Percentiles rank a stretch among this genome's conserved stretches.
These are phyloP conservation scores for Coniella lustricola DNA, from an alignment of 2,329 filamentous ascomycete species.

Conservation along the genomic window DNA sequence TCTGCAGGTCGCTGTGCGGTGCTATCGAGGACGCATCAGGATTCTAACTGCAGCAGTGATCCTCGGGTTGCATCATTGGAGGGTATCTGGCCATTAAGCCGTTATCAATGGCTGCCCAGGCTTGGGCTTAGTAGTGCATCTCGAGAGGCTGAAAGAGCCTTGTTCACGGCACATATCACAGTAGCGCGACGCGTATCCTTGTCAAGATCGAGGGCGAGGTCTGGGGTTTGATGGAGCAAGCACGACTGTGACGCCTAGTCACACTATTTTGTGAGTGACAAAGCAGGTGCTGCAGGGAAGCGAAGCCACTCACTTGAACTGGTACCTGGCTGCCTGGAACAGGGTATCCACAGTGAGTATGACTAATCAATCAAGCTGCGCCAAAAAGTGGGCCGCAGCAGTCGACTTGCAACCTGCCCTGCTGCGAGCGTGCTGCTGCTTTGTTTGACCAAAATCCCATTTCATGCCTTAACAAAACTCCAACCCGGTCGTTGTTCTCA, in stretches of 20 bases:
- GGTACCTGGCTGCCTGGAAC: neutral
- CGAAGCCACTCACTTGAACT: neutral
- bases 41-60: neutral
- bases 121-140: no score
- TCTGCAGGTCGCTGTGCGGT: neutral
- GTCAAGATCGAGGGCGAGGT: neutral
- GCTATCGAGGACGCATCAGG: neutral
- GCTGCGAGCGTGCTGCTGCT: neutral
- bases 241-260: constrained; percentile 14
- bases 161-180: neutral
- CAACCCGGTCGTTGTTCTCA: no score
- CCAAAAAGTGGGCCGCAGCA: neutral
- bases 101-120: no score
- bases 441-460: neutral
- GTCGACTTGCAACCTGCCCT: constrained; percentile 2
- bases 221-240: neutral
- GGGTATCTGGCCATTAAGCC: neutral
- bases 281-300: neutral
- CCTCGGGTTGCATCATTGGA: neutral
- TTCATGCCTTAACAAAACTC: neutral
- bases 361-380: neutral
- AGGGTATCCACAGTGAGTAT: neutral
- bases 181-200: constrained; percentile 13
- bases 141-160: neutral
- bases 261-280: neutral